Conservation (phyloP, 1,284 basidiomycete species). For the Inonotus hispidus region DNA sequence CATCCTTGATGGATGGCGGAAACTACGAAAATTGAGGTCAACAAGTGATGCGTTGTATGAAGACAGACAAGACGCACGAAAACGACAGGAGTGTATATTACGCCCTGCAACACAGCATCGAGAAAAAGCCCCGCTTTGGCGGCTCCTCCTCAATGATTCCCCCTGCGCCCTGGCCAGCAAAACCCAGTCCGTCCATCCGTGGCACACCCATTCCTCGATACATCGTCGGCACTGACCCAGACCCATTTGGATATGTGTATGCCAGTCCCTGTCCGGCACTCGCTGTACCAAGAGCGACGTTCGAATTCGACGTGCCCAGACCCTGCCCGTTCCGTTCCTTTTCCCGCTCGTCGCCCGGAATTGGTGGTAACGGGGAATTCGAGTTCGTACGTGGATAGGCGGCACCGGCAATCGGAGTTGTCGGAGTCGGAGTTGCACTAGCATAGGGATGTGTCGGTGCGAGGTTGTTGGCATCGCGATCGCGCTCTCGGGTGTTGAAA, state of each 20-base stretch:
- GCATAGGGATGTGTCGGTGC: constrained; percentile 18
- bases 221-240: constrained; percentile 13
- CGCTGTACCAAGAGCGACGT: constrained; percentile 12
- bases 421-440: constrained; percentile 14
- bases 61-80: not conserved
- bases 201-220: constrained; percentile 16
- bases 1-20: too few species aligned
- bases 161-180: constrained; percentile 5
- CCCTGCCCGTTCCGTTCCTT: constrained; percentile 8
- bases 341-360: constrained; percentile 12
- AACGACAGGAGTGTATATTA: constrained; percentile 1
- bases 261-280: constrained; percentile 4
- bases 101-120: constrained; percentile 14
- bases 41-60: not conserved
- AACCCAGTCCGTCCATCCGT: constrained; percentile 12
- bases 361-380: constrained; percentile 16
- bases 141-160: constrained; percentile 12
- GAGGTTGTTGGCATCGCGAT: not conserved
- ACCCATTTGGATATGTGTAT: constrained; percentile 3
- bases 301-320: constrained; percentile 9
- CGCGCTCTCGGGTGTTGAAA: not conserved
- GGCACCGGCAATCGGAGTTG: constrained; percentile 1
- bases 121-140: constrained; percentile 7
- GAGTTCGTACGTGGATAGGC: constrained; percentile 13
- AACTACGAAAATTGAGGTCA: too few species aligned